Conservation (phyloP, 2,329 filamentous ascomycete genomes). For the Hypocreales sp. region DNA sequence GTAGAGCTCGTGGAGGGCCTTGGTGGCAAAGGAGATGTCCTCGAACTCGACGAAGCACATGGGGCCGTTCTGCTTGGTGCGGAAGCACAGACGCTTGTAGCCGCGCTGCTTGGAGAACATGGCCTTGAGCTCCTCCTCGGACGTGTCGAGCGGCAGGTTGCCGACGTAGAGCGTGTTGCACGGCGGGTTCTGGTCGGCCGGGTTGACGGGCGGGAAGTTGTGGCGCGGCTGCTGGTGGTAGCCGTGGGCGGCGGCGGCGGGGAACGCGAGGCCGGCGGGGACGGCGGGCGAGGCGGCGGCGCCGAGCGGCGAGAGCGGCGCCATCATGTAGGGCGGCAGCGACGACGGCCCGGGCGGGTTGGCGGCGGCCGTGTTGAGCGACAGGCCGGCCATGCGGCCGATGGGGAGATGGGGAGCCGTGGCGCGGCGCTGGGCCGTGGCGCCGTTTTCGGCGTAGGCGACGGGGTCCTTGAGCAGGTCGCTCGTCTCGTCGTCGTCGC, state of each 20-base stretch:
- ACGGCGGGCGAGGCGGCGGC: slow-evolving; percentile 17
- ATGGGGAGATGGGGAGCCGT: slow-evolving; percentile 61
- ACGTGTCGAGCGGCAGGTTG: slow-evolving; percentile 85
- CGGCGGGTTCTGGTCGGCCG: slow-evolving; percentile 88
- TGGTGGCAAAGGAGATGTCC: slow-evolving; percentile 81
- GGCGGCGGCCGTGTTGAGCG: slow-evolving; percentile 44
- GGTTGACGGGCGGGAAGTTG: slow-evolving; percentile 75
- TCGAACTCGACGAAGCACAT: slow-evolving; percentile 99
- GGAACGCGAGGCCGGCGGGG: slow-evolving; percentile 11
- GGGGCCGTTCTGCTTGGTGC: slow-evolving; percentile 85
- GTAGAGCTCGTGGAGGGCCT: slow-evolving; percentile 78
- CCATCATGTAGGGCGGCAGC: slow-evolving; percentile 28
- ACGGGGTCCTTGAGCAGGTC: slow-evolving; percentile 58
- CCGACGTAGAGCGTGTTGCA: slow-evolving; percentile 97
- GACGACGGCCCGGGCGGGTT: slow-evolving; percentile 33
- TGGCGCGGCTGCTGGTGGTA: slow-evolving; percentile 40
- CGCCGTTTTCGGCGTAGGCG: slow-evolving; percentile 50
- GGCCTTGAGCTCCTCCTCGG: slow-evolving; percentile 87
- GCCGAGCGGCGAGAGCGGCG: slow-evolving; percentile 40
- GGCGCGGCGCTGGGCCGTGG: slow-evolving; percentile 38
- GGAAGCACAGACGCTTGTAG: slow-evolving; percentile 89
- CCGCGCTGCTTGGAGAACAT: slow-evolving; percentile 88
- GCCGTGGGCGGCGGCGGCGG: slow-evolving; percentile 20
- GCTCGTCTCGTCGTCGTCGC: slow-evolving; percentile 53
- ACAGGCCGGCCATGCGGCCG: slow-evolving; percentile 51